Conservation (phyloP, 495 filamentous ascomycete species). For the Daldinia vernicosa region DNA sequence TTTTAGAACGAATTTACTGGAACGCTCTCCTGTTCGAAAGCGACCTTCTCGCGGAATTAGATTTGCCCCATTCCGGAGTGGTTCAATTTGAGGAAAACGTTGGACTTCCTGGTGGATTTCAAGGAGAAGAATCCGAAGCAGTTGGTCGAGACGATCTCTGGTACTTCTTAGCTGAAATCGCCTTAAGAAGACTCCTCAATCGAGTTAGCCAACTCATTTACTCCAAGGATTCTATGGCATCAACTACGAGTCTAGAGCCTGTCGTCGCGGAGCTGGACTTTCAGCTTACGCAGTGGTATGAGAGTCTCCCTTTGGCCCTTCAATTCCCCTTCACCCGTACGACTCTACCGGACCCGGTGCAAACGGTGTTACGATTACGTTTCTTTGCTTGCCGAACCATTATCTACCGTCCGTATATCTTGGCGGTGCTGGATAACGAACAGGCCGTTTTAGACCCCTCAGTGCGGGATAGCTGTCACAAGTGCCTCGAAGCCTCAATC, state of each 20-base stretch:
- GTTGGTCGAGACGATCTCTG: slow-evolving; percentile 79
- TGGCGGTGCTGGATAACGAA: slow-evolving; percentile 81
- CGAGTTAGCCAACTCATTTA: slow-evolving; percentile 84
- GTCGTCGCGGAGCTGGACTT: slow-evolving; percentile 82
- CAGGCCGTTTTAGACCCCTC: slow-evolving; percentile 70
- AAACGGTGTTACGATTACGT: slow-evolving; percentile 79
- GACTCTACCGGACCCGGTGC: slow-evolving; percentile 73
- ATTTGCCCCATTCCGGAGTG: slow-evolving; percentile 83
- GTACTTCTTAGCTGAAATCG: slow-evolving; percentile 87
- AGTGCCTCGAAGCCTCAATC: slow-evolving; percentile 83
- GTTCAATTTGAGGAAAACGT: slow-evolving; percentile 83
- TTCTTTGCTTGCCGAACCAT: slow-evolving; percentile 88
- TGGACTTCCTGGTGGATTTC: slow-evolving; percentile 78
- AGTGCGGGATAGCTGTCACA: slow-evolving; percentile 79
- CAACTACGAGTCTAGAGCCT: slow-evolving; percentile 74
- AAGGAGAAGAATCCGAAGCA: slow-evolving; percentile 69
- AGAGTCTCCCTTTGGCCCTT: slow-evolving; percentile 73
- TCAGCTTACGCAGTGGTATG: slow-evolving; percentile 86
- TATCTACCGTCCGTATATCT: slow-evolving; percentile 83
- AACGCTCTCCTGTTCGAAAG: slow-evolving; percentile 84
- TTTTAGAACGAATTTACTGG: slow-evolving; percentile 83
- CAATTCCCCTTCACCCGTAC: slow-evolving; percentile 76
- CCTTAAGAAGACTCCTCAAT: slow-evolving; percentile 77
- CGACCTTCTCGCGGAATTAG: slow-evolving; percentile 80
- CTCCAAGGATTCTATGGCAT: slow-evolving; percentile 73